phyloP scores from a whole-genome alignment of 192 early-diverging fungal species.

The Coemansia sp. region DNA sequence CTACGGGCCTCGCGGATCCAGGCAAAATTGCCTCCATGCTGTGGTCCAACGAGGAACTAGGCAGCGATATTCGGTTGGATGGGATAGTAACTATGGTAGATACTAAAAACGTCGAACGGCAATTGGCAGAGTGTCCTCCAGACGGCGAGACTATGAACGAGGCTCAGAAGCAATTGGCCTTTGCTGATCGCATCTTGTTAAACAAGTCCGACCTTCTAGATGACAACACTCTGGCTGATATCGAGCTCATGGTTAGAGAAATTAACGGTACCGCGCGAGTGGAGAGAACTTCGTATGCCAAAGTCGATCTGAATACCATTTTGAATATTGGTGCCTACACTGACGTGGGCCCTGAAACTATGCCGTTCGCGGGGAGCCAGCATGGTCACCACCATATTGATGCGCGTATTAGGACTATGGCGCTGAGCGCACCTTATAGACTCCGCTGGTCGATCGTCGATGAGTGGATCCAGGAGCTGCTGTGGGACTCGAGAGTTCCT shows the following conservation, averaged over 20 bases:
- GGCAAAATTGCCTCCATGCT: conserved; percentile 95
- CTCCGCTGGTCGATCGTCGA: conserved; percentile 65
- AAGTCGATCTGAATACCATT: conserved; percentile 57
- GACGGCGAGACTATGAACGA: conserved; percentile 73
- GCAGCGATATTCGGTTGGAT: conserved; percentile 88
- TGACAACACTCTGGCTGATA: conserved; percentile 34
- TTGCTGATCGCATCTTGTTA: conserved; percentile 86
- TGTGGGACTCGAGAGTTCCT: conserved; percentile 67
- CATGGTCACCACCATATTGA: conserved; percentile 41
- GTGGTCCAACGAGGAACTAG: conserved; percentile 96
- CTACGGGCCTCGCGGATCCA: conserved; percentile 77
- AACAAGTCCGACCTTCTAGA: conserved; percentile 86
- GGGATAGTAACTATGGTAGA: conserved; percentile 91
- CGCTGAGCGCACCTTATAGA: conserved; percentile 55
- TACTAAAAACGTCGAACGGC: conserved; percentile 66
- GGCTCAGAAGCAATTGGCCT: conserved; percentile 72
- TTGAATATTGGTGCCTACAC: conserved; percentile 61
- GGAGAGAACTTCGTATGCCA: conserved; percentile 19
- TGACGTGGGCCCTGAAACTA: conserved; percentile 18
- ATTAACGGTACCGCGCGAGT: conserved; percentile 52
- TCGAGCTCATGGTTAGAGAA: conserved; percentile 45
- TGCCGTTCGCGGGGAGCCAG: conserved; percentile 21
- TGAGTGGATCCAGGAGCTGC: conserved; percentile 76
- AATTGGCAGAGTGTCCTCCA: conserved; percentile 52
- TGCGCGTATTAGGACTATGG: conserved; percentile 62